Base-by-base conservation (phyloP, 1,284 basidiomycete species). In the Cryptococcus wingfieldii region DNA sequence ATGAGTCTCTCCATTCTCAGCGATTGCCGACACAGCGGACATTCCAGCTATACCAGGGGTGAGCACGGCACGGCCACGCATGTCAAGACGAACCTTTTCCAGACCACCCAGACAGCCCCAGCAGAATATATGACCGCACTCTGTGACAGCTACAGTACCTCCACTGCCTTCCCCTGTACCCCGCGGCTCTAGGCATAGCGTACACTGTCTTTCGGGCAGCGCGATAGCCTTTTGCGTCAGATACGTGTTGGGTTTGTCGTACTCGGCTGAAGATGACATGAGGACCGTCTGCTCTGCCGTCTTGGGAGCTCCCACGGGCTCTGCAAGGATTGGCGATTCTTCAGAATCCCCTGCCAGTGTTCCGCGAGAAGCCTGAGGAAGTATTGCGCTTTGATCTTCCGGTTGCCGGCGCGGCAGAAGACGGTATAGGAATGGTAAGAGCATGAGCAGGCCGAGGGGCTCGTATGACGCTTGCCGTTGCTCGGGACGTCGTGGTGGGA, bases 21-120 rank as follows among this genome's bases (percentile, higher is more conserved):
- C 10, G 83, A 81, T 72, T 94, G 91, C 62, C 90, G 81, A 72
- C 90, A 94, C 16, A 94, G 77, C 5, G 90, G 90, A 72, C 90
- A 94, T 76, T 93, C 90, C 7, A 88, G 82, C 88, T 89, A 23
- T 53, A 47, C 49, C 18, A 43, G 44, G 25, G 27, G 31, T 37
- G 23, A 49, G 43, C 34, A 13, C 13, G 37, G 34, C 18, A 31
- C 34, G 4, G 47, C 39, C 25, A n/a, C 39, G 47, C 42, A 46
- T n/a, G 18, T 47, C 16, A 8, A n/a, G 28, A 63, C 73, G 44
- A 43, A 76, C 77, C 84, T 94, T 96, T 75, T 96, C 92, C 68
- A 88, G 85, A 84, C 93, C 93, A 89, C 48, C 88, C 84, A 96
- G 89, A 72, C 93, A 97, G 59, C 81, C 84, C 93, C 93, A 97